Percentiles rank a stretch among this genome's conserved stretches.
phyloP scores from a whole-genome alignment of 2,329 filamentous ascomycete species.

The Pestalotiopsis sp. region DNA sequence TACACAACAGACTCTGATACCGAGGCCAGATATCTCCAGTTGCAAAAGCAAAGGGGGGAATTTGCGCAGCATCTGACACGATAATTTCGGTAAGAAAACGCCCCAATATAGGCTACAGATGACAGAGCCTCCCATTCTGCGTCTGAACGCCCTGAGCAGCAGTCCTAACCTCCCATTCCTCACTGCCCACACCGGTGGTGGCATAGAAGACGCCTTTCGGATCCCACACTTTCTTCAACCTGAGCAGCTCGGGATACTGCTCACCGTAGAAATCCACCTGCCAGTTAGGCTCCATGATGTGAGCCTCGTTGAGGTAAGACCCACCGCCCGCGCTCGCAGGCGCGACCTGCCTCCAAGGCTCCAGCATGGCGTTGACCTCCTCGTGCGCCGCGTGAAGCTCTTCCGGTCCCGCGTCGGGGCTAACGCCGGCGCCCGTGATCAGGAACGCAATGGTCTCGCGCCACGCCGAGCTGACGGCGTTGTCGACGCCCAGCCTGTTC shows the following conservation, averaged over 20 bases:
- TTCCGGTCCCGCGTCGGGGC: slow-evolving; percentile 17
- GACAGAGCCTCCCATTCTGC: slow-evolving; percentile 2
- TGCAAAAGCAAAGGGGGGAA: too few species aligned
- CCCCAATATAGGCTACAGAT: background rate
- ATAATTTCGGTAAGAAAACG: too few species aligned
- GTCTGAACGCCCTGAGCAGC: slow-evolving; percentile 17
- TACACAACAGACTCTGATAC: too few species aligned
- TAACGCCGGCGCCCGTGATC: slow-evolving; percentile 26
- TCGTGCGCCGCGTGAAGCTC: slow-evolving; percentile 28
- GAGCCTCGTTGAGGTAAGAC: slow-evolving; percentile 43
- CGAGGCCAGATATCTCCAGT: too few species aligned
- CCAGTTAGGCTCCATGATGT: slow-evolving; percentile 37
- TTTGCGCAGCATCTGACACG: too few species aligned
- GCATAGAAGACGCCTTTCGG: slow-evolving; percentile 40
- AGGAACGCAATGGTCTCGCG: slow-evolving; percentile 29
- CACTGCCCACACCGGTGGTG: slow-evolving; percentile 42
- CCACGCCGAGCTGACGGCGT: slow-evolving; percentile 38
- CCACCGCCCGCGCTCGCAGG: slow-evolving; percentile 26
- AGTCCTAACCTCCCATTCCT: slow-evolving; percentile 37
- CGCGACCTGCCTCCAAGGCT: slow-evolving; percentile 26
- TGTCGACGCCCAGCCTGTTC: slow-evolving; percentile 31
- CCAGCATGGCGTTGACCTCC: slow-evolving; percentile 33
- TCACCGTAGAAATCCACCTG: slow-evolving; percentile 37
- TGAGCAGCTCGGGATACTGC: slow-evolving; percentile 34
- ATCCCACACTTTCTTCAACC: slow-evolving; percentile 46